Evolutionary conservation across 345 rosid genomes (phyloP).

Genomic region (Pistacia vera): DNA sequence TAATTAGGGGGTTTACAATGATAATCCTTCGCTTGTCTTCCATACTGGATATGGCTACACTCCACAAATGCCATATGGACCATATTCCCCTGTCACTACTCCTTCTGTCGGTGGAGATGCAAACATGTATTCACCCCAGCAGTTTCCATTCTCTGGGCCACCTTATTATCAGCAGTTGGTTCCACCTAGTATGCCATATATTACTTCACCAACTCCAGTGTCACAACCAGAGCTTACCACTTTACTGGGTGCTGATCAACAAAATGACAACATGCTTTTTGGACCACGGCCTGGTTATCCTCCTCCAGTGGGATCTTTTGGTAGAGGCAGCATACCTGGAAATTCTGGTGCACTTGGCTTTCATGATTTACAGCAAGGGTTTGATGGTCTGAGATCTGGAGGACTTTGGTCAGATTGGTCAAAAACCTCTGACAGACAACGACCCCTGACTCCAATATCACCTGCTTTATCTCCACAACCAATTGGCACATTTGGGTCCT

Average conservation of each 20-base stretch:
- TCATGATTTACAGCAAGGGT: slow-evolving; percentile 72
- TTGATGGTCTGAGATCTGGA: slow-evolving; percentile 71
- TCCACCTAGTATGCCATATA: slow-evolving; percentile 71
- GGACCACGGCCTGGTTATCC: slow-evolving; percentile 76
- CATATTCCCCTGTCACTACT: slow-evolving; percentile 82
- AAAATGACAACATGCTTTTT: slow-evolving; percentile 63
- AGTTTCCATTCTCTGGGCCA: slow-evolving; percentile 68
- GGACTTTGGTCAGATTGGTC: slow-evolving; percentile 86
- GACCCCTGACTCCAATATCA: slow-evolving; percentile 60
- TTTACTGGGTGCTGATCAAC: slow-evolving; percentile 63
- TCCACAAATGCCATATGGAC: slow-evolving; percentile 87
- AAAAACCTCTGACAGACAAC: slow-evolving; percentile 68
- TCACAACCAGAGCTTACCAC: slow-evolving; percentile 65
- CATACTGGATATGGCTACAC: slow-evolving; percentile 84
- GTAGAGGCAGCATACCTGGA: slow-evolving; percentile 54
- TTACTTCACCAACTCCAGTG: slow-evolving; percentile 63
- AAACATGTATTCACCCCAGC: slow-evolving; percentile 70
- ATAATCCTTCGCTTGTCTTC: slow-evolving; percentile 70
- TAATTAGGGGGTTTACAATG: slow-evolving; percentile 72
- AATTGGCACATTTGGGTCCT: slow-evolving; percentile 54
- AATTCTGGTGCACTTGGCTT: slow-evolving; percentile 62
- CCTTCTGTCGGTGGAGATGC: slow-evolving; percentile 74
- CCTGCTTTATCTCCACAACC: slow-evolving; percentile 85
- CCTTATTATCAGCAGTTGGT: slow-evolving; percentile 76
- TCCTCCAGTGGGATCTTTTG: slow-evolving; percentile 69